phyloP scores from a whole-genome alignment of 805 yeast species.

The Candida easanensis region DNA sequence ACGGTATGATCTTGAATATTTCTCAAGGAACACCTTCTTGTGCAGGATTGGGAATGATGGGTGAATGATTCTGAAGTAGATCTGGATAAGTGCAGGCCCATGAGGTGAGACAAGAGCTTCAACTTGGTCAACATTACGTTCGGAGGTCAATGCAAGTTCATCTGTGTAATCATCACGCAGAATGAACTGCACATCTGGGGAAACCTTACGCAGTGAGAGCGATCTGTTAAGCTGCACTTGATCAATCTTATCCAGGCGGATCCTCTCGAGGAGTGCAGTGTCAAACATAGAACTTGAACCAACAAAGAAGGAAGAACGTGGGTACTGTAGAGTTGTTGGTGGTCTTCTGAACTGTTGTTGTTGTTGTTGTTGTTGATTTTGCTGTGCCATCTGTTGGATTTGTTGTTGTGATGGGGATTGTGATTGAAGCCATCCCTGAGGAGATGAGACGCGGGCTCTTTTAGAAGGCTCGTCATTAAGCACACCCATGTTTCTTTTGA shows the following conservation, averaged over 20 bases:
- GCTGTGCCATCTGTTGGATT: conserved; percentile 11
- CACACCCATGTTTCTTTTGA: conserved; percentile 32
- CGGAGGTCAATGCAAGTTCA: conserved; percentile 63
- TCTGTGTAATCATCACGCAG: conserved; percentile 79
- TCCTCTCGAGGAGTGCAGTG: conserved; percentile 58
- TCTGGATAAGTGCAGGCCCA: conserved; percentile 75
- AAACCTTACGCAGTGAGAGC: conserved; percentile 73
- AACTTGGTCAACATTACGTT: conserved; percentile 76
- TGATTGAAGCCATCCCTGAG: conserved; percentile 6
- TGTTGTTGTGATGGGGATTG: conserved; percentile 6
- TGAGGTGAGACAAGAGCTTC: conserved; percentile 89
- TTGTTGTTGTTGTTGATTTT: conserved; percentile 8
- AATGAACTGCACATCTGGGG: conserved; percentile 70
- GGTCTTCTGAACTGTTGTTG: conserved; percentile 17
- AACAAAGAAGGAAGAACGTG: conserved; percentile 83
- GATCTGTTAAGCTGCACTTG: conserved; percentile 72
- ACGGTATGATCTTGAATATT: conserved; percentile 84
- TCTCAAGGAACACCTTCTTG: conserved; percentile 86
- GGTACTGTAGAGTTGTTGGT: conserved; percentile 65
- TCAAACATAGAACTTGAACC: conserved; percentile 90
- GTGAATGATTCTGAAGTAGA: conserved; percentile 82
- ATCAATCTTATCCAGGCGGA: conserved; percentile 67
- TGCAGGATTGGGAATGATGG: conserved; percentile 91
- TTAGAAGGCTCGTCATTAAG: conserved; percentile 15
- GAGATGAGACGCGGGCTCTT: conserved; percentile 7